Evolutionary conservation across 192 early-diverging fungal species (phyloP).

Genomic region (Gigaspora rosea): DNA sequence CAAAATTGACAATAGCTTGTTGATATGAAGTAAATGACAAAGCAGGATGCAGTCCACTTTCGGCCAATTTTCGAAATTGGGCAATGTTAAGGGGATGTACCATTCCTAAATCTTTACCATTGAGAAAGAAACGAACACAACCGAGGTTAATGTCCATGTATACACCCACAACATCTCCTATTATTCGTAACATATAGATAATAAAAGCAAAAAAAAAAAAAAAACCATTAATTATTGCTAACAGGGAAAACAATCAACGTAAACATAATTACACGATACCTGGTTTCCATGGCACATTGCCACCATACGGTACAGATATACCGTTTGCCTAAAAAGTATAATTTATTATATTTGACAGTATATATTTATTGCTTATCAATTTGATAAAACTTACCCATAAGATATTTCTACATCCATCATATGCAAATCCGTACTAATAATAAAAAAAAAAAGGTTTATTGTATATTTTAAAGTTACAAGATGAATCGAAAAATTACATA

Average conservation of each 20-base stretch:
- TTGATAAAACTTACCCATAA: slow-evolving; percentile 65
- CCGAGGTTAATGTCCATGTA: slow-evolving; percentile 23
- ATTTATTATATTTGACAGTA: not conserved
- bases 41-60: slow-evolving; percentile 64
- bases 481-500: not conserved
- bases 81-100: slow-evolving; percentile 43
- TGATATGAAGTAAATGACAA: slow-evolving; percentile 74
- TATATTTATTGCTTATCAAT: not conserved
- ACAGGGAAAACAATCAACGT: not conserved
- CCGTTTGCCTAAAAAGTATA: slow-evolving; percentile 45
- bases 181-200: not conserved
- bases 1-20: slow-evolving; percentile 71
- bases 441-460: not conserved
- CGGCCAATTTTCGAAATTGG: slow-evolving; percentile 40
- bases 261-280: slow-evolving; percentile 2
- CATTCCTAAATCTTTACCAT: slow-evolving; percentile 69
- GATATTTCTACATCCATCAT: slow-evolving; percentile 70
- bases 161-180: slow-evolving; percentile 51
- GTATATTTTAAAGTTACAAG: not conserved
- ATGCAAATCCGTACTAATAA: slow-evolving; percentile 68
- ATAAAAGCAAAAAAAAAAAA: too few species aligned
- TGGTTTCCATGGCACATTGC: slow-evolving; percentile 53
- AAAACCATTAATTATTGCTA: not conserved
- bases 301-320: slow-evolving; percentile 50
- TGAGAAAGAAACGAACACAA: slow-evolving; percentile 49